These are phyloP conservation scores for Bolboschoenoplectus hybrid DNA, from an alignment of 202 grass and related monocot genomes.

Conservation along the genomic window DNA sequence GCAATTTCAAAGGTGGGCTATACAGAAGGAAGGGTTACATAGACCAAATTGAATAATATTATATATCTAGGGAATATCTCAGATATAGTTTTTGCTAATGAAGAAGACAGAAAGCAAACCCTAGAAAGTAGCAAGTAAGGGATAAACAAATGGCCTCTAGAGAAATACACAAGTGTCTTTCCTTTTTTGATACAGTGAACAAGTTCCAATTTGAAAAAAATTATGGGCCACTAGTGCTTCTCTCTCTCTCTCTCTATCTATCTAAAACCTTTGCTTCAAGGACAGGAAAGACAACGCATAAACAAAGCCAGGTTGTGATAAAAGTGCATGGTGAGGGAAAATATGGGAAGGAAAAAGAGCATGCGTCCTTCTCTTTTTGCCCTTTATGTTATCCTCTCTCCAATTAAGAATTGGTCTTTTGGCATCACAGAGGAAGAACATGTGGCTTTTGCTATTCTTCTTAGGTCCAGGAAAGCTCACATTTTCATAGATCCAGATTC, in stretches of 20 bases:
- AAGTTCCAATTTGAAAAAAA: slow-evolving; percentile 23
- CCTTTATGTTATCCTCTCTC: slow-evolving; percentile 38
- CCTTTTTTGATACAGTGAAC: slow-evolving; percentile 17
- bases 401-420: slow-evolving; percentile 37
- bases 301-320: slow-evolving; percentile 28
- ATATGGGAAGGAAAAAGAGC: slow-evolving; percentile 36
- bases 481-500: slow-evolving; percentile 4
- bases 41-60: slow-evolving; percentile 5
- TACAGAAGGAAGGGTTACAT: neutral
- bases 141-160: slow-evolving; percentile 23
- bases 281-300: slow-evolving; percentile 34
- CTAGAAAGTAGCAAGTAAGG: neutral
- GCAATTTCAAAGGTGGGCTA: neutral
- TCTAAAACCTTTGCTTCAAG: slow-evolving; percentile 31
- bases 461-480: slow-evolving; percentile 20
- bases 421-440: slow-evolving; percentile 21
- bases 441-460: slow-evolving; percentile 30
- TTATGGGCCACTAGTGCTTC: slow-evolving; percentile 14
- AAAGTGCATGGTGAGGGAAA: slow-evolving; percentile 31
- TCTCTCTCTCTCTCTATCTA: neutral
- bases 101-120: neutral
- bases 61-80: slow-evolving; percentile 20
- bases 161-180: slow-evolving; percentile 29
- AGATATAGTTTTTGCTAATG: slow-evolving; percentile 1
- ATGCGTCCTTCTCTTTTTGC: slow-evolving; percentile 31